Percentiles rank a stretch among this genome's conserved stretches.
phyloP scores from a whole-genome alignment of 257 asterid species.

The Leonotis leonurus region DNA sequence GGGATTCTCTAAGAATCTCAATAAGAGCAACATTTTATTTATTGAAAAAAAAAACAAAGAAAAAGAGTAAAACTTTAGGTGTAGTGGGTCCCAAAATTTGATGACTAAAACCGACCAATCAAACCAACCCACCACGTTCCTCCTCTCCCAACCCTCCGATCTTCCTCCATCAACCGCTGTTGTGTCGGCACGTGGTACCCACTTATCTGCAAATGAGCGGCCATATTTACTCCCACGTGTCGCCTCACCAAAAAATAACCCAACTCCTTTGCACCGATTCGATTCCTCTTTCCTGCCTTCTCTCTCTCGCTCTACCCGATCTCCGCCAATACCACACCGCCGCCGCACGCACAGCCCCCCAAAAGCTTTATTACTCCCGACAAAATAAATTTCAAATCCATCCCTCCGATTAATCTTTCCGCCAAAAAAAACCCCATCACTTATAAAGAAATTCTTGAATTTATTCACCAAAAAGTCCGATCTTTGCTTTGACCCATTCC shows the following conservation, averaged over 20 bases:
- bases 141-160: conserved; percentile 20
- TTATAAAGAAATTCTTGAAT: neutral
- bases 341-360: conserved; percentile 18
- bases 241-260: conserved; percentile 6
- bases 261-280: too few relatives aligned
- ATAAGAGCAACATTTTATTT: neutral
- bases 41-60: neutral
- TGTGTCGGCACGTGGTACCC: conserved; percentile 19
- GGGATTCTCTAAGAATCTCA: neutral
- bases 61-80: neutral
- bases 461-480: neutral
- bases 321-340: conserved; percentile 24
- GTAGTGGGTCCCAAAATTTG: neutral
- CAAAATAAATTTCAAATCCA: conserved; percentile 11
- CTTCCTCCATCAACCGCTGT: neutral
- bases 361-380: neutral
- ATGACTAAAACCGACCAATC: conserved; percentile 16
- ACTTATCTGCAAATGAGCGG: conserved; percentile 36
- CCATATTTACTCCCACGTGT: conserved; percentile 19
- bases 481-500: neutral
- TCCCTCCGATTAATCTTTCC: conserved; percentile 1
- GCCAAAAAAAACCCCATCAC: conserved; percentile 19
- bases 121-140: conserved; percentile 14
- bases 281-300: neutral
- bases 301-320: conserved; percentile 14